A percentile compares a stretch with the other conserved stretches of the same genome.
These are phyloP conservation scores for Colletotrichum tropicicola DNA, from an alignment of 2,329 filamentous ascomycete genomes.

Conservation along the genomic window DNA sequence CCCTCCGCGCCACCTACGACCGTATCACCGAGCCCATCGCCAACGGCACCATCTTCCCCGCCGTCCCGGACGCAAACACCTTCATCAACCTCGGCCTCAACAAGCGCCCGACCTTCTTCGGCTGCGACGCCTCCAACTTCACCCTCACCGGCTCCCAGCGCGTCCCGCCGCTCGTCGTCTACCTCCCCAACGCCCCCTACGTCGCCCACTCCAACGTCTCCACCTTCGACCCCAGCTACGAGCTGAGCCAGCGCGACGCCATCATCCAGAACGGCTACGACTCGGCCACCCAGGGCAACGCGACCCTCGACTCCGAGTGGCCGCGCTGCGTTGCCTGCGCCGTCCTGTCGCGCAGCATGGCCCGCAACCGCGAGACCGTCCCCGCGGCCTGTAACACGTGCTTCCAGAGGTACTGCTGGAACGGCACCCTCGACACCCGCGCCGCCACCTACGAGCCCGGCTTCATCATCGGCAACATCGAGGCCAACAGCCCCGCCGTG, in stretches of 20 bases:
- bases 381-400: conserved; percentile 79
- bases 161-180: conserved; percentile 79
- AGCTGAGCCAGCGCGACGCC: conserved; percentile 72
- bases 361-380: conserved; percentile 73
- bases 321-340: conserved; percentile 88
- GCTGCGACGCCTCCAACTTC: conserved; percentile 63
- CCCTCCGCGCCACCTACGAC: conserved; percentile 65
- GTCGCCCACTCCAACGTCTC: conserved; percentile 79
- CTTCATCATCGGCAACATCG: conserved; percentile 37
- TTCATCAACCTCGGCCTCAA: conserved; percentile 69
- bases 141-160: conserved; percentile 55
- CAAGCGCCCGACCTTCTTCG: conserved; percentile 69
- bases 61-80: conserved; percentile 62
- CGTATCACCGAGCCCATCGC: conserved; percentile 58
- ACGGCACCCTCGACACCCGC: conserved; percentile 67
- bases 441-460: conserved; percentile 39
- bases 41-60: conserved; percentile 66
- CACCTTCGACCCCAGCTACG: conserved; percentile 77
- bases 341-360: conserved; percentile 78
- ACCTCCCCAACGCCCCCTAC: conserved; percentile 88
- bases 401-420: conserved; percentile 90
- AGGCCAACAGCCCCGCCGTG: conserved; percentile 23
- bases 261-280: conserved; percentile 91
- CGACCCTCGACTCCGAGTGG: conserved; percentile 79
- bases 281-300: conserved; percentile 84